Conservation (phyloP, 805 yeast species). For the Wickerhamiella australiensis region DNA sequence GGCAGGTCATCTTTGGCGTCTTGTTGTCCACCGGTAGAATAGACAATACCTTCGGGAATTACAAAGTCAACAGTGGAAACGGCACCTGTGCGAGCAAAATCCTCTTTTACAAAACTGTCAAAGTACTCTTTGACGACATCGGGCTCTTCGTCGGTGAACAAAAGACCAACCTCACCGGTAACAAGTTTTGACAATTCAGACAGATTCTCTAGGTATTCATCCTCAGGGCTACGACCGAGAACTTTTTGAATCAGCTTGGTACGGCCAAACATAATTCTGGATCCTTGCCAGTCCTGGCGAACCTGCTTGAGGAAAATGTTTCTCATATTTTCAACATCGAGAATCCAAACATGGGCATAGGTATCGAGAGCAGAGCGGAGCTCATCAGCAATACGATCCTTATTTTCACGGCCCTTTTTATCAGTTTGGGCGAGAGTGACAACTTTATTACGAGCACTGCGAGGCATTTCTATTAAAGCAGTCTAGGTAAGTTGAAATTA, state of each 20-base stretch:
- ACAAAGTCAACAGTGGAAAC: slow-evolving; percentile 71
- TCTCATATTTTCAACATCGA: slow-evolving; percentile 82
- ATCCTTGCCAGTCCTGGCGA: slow-evolving; percentile 85
- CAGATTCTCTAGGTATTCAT: slow-evolving; percentile 80
- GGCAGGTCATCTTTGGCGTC: slow-evolving; percentile 89
- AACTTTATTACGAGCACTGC: slow-evolving; percentile 92
- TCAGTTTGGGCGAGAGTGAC: slow-evolving; percentile 94
- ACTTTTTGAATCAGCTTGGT: slow-evolving; percentile 90
- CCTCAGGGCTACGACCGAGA: slow-evolving; percentile 73
- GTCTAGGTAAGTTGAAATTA: neutral
- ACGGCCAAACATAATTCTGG: slow-evolving; percentile 80
- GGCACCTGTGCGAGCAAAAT: slow-evolving; percentile 82
- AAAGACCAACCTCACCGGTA: slow-evolving; percentile 72
- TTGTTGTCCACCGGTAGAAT: slow-evolving; percentile 91
- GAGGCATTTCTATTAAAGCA: slow-evolving; percentile 53
- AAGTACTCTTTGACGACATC: slow-evolving; percentile 87
- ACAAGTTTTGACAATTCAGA: slow-evolving; percentile 52
- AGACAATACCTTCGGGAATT: slow-evolving; percentile 81
- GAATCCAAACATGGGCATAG: slow-evolving; percentile 69
- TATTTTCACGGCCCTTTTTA: slow-evolving; percentile 87
- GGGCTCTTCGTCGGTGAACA: slow-evolving; percentile 81
- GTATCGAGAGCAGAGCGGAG: slow-evolving; percentile 71
- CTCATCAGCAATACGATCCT: slow-evolving; percentile 82
- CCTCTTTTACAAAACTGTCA: slow-evolving; percentile 60
- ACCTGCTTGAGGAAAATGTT: slow-evolving; percentile 91